phyloP scores from a whole-genome alignment of 2,329 filamentous ascomycete species.

The Aspergillus fructus region DNA sequence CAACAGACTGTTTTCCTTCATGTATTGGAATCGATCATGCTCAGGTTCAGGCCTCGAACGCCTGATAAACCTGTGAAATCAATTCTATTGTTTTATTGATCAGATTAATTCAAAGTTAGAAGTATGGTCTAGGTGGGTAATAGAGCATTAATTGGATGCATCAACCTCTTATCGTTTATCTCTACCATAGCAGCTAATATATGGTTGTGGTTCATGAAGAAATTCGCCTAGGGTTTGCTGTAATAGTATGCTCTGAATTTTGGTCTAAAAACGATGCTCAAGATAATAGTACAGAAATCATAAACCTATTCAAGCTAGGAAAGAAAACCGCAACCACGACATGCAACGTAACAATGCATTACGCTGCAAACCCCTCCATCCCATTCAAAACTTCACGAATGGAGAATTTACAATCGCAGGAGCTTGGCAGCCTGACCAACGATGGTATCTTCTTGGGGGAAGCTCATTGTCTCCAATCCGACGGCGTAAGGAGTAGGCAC shows the following conservation, averaged over 20 bases:
- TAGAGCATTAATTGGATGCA: not conserved
- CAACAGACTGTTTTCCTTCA: constrained; percentile 49
- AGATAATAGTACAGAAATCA: constrained; percentile 26
- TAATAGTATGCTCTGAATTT: constrained; percentile 7
- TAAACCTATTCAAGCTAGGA: constrained; percentile 11
- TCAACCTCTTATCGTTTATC: not conserved
- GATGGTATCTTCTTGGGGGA: constrained; percentile 88
- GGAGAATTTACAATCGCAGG: constrained; percentile 64
- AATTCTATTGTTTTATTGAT: not conserved
- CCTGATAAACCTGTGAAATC: not conserved
- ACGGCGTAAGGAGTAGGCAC: constrained; percentile 94
- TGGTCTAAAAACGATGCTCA: constrained; percentile 20
- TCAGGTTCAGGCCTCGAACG: not conserved
- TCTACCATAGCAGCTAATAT: not conserved
- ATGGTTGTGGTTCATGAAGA: not conserved
- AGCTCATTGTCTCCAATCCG: constrained; percentile 90
- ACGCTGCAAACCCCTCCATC: constrained; percentile 20
- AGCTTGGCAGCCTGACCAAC: constrained; percentile 87
- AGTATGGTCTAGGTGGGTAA: not conserved
- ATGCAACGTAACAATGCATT: constrained; percentile 36
- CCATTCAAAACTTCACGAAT: constrained; percentile 8
- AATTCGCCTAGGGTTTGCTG: not conserved
- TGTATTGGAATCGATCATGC: constrained; percentile 29
- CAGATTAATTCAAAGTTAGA: not conserved
- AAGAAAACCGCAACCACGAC: constrained; percentile 19